Percentiles rank a stretch among this genome's conserved stretches.
These are phyloP conservation scores for Cutaneotrichosporon arboriforme DNA, from an alignment of 1,284 basidiomycete genomes.

Conservation along the genomic window DNA sequence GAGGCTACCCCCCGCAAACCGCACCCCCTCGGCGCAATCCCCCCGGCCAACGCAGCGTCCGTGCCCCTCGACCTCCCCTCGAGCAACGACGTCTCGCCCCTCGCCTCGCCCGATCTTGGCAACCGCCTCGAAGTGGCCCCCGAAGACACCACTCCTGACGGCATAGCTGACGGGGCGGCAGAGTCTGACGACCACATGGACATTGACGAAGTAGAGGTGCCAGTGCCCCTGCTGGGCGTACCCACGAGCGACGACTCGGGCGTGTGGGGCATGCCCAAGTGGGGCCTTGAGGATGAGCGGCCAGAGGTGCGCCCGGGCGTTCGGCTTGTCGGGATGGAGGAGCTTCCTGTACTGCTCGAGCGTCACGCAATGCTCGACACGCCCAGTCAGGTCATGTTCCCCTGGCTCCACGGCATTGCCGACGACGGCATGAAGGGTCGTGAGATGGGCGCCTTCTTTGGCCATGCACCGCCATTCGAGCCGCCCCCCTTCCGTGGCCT, in stretches of 20 bases:
- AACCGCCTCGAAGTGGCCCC: background rate
- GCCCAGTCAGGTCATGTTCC: conserved; percentile 45
- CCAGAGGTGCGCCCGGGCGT: conserved; percentile 41
- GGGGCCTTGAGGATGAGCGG: conserved; percentile 42
- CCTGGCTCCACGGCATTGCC: conserved; percentile 48
- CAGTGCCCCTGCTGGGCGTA: conserved; percentile 12
- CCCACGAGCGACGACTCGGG: conserved; percentile 20
- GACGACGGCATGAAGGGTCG: conserved; percentile 43
- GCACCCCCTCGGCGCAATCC: conserved; percentile 8
- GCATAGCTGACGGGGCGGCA: conserved; percentile 2
- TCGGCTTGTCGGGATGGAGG: conserved; percentile 39
- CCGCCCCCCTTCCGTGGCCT: conserved; percentile 47
- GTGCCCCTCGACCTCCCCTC: background rate
- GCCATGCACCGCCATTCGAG: conserved; percentile 40
- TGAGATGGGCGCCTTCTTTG: conserved; percentile 47
- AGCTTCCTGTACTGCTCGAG: conserved; percentile 38
- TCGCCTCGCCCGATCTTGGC: conserved; percentile 8
- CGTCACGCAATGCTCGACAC: conserved; percentile 42
- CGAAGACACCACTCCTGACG: background rate
- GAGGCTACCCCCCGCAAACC: conserved; percentile 17
- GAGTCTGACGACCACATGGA: conserved; percentile 17
- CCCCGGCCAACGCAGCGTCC: background rate
- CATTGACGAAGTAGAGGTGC: conserved; percentile 21
- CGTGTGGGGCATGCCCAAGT: conserved; percentile 46
- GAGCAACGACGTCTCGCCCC: conserved; percentile 5